Conservation (phyloP, 257 asterid genomes). For the Cynanchum wilfordii region DNA sequence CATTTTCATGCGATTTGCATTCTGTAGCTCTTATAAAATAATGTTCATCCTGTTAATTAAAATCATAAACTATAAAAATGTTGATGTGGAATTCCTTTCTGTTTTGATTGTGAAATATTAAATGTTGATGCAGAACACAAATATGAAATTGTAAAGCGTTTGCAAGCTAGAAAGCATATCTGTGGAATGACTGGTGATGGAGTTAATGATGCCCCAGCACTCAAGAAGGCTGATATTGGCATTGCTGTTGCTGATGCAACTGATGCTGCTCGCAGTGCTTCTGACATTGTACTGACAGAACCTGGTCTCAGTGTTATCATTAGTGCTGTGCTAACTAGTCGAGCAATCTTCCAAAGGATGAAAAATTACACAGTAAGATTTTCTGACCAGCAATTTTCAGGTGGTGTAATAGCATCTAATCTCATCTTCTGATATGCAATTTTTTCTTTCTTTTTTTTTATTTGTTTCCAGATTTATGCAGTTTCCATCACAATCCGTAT, state of each 20-base stretch:
- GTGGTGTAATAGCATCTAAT: neutral
- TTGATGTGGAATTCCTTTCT: neutral
- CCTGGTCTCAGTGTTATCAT: constrained; percentile 79
- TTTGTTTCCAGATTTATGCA: constrained; percentile 34
- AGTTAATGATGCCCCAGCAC: constrained; percentile 82
- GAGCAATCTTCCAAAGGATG: constrained; percentile 93
- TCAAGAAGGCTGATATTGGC: constrained; percentile 78
- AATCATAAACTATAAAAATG: neutral
- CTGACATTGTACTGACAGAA: constrained; percentile 79
- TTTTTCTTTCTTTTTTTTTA: neutral
- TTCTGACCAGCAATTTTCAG: neutral
- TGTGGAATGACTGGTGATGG: constrained; percentile 97
- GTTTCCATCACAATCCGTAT: constrained; percentile 50
- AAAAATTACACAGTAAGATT: constrained; percentile 55
- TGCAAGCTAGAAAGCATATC: constrained; percentile 71
- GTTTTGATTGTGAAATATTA: neutral
- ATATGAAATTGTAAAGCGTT: constrained; percentile 70
- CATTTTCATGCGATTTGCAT: neutral
- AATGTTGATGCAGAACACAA: constrained; percentile 50
- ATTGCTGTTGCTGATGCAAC: constrained; percentile 85
- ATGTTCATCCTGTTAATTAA: neutral
- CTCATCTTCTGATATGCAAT: neutral
- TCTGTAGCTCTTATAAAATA: neutral
- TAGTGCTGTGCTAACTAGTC: constrained; percentile 73
- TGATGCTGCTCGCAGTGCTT: constrained; percentile 80